A percentile compares a stretch with the other conserved stretches of the same genome.
Evolutionary conservation across 2,329 filamentous ascomycete genomes (phyloP).

Genomic region (Aspergillus fructus): DNA sequence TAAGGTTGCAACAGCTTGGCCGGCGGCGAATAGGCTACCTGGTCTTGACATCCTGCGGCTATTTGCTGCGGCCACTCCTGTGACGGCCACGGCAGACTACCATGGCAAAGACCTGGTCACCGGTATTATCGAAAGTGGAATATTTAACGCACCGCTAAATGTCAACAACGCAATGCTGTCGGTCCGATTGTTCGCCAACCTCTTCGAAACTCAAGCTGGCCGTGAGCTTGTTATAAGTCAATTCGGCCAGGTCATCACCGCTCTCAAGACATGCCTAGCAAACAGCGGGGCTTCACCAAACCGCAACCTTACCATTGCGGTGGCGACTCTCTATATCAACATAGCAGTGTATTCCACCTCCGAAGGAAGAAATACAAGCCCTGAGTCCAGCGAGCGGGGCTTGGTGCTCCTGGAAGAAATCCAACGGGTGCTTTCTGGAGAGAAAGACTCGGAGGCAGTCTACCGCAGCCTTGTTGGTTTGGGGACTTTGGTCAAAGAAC

Average conservation of each 20-base stretch:
- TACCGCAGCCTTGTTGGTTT: slow-evolving; percentile 80
- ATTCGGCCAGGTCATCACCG: slow-evolving; percentile 61
- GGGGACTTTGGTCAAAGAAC: slow-evolving; percentile 67
- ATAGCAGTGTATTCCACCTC: slow-evolving; percentile 70
- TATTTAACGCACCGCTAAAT: slow-evolving; percentile 62
- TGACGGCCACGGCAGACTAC: slow-evolving; percentile 62
- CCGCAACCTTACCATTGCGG: slow-evolving; percentile 77
- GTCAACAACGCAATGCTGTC: slow-evolving; percentile 88
- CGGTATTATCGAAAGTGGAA: slow-evolving; percentile 57
- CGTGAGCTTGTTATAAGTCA: slow-evolving; percentile 60
- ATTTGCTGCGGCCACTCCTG: slow-evolving; percentile 65
- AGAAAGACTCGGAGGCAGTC: slow-evolving; percentile 76
- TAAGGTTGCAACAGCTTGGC: slow-evolving; percentile 76
- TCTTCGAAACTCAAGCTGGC: slow-evolving; percentile 75
- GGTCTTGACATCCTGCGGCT: slow-evolving; percentile 87
- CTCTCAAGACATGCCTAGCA: slow-evolving; percentile 63
- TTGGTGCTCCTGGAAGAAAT: slow-evolving; percentile 62
- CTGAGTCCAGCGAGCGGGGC: slow-evolving; percentile 48
- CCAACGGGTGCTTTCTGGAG: slow-evolving; percentile 61
- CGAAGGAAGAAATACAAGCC: slow-evolving; percentile 37
- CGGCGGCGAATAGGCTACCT: slow-evolving; percentile 74
- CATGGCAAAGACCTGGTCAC: slow-evolving; percentile 58
- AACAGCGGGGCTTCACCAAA: slow-evolving; percentile 56
- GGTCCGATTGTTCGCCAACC: slow-evolving; percentile 75
- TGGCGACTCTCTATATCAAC: slow-evolving; percentile 82